A percentile compares a stretch with the other conserved stretches of the same genome.
Conservation (phyloP, 2,329 filamentous ascomycete species). For the Endothia cerciana region DNA sequence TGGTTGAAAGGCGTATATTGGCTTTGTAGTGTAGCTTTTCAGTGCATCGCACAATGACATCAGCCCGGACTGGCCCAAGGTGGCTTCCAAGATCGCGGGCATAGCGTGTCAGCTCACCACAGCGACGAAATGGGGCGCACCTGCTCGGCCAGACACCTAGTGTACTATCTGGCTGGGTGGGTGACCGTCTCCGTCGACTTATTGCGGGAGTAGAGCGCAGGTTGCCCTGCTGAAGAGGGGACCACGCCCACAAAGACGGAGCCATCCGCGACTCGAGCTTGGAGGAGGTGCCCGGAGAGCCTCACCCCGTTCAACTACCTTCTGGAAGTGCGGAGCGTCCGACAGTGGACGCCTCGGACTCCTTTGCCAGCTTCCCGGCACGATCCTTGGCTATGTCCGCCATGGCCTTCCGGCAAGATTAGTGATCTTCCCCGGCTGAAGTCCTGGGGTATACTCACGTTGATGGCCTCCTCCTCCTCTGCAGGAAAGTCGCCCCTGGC, state of each 20-base stretch:
- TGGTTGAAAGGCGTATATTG: not conserved
- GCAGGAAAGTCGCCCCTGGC: slow-evolving; percentile 64
- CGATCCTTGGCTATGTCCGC: slow-evolving; percentile 86
- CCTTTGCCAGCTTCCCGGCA: slow-evolving; percentile 62
- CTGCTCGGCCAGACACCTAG: not conserved
- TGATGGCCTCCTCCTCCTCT: slow-evolving; percentile 75
- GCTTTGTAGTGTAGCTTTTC: not conserved
- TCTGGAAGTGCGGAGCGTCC: slow-evolving; percentile 24
- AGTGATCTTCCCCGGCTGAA: not conserved
- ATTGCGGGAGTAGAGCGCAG: not conserved
- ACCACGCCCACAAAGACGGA: not conserved
- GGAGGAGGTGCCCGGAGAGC: not conserved
- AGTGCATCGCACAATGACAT: not conserved
- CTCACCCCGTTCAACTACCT: slow-evolving; percentile 6
- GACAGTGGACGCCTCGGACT: slow-evolving; percentile 24
- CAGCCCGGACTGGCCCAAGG: not conserved
- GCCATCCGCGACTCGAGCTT: not conserved
- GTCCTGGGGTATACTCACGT: slow-evolving; percentile 55
- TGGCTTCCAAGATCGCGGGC: no score
- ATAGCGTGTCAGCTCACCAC: not conserved
- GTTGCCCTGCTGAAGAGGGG: not conserved
- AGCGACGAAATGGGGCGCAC: not conserved
- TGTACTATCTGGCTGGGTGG: not conserved
- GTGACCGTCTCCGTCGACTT: not conserved
- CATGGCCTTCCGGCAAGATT: slow-evolving; percentile 69